A percentile compares a stretch with the other conserved stretches of the same genome.
These are phyloP conservation scores for Fagopyrum esculentum DNA, from an alignment of 148 eudicot genomes.

Conservation along the genomic window DNA sequence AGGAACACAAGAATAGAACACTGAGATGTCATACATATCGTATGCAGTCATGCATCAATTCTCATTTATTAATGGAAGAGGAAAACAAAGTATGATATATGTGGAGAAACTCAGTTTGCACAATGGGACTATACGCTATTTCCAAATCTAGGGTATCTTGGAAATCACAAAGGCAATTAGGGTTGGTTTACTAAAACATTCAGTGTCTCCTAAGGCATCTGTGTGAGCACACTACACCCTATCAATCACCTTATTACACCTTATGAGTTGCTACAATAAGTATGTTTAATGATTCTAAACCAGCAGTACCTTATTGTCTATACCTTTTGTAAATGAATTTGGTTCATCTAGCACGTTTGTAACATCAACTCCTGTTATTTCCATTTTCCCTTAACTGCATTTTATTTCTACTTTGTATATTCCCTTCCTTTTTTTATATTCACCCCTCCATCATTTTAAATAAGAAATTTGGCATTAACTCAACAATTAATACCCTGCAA, in stretches of 20 bases:
- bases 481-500: not conserved
- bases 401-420: too few species aligned
- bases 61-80: not conserved
- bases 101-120: not conserved
- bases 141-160: not conserved
- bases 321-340: not conserved
- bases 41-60: not conserved
- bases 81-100: not conserved
- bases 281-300: not conserved
- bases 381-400: not conserved
- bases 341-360: not conserved
- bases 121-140: not conserved
- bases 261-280: not conserved
- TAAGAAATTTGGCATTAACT: not conserved
- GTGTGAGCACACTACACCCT: not conserved
- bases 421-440: not conserved
- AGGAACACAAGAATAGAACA: not conserved
- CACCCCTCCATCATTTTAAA: not conserved
- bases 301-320: not conserved
- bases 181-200: not conserved
- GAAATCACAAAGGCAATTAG: not conserved
- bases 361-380: not conserved
- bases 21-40: not conserved
- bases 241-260: not conserved
- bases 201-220: not conserved